Base-by-base conservation (phyloP, 73 alveolate species). In the Urostyla sp. region DNA sequence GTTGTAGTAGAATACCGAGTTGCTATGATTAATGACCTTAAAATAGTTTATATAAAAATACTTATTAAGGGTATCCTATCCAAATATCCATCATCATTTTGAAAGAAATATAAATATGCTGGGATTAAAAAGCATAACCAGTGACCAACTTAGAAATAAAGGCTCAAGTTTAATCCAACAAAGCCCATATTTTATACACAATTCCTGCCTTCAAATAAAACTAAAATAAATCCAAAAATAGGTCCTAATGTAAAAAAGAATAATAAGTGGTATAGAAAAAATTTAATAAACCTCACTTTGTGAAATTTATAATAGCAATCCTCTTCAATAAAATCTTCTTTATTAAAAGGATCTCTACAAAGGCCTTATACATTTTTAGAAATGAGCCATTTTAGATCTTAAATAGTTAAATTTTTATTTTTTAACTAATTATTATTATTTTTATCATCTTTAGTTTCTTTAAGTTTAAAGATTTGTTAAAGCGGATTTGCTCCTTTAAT, bases 1-100 rank as follows among this genome's bases (percentile, higher is more conserved):
- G 30, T 35, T 1, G 79, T 28, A 37, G 79, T 63, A 2, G 79
- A 57, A 63, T 28, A 63, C 27, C 79, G n/a, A 1, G 44, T 60
- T 6, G 61, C 43, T 26, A 63, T 23, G 2, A 40, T 38, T 40
- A 63, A n/a, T 24, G 48, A 63, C 45, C 79, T 63, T 2, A 63
- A 11, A n/a, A 63, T n/a, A 28, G 37, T 34, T n/a, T 8, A 10
- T 5, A 63, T 1, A 2, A 18, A 37, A 40, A n/a, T 32, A 7
- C 37, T 0, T 20, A n/a, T 23, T 63, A 63, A 7, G 6, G 1
- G 7, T 13, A 45, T 63, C 1, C 21, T 24, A 38, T 46, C 23
- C 46, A 63, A 38, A 2, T 20, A 38, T 1, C 32, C 60, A 43
- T 63, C 0, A 3, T 63, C 40, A 24, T 63, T 43, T 1, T 13